Base-by-base conservation (phyloP, 345 rosid species). In the Gossypium arboreum region DNA sequence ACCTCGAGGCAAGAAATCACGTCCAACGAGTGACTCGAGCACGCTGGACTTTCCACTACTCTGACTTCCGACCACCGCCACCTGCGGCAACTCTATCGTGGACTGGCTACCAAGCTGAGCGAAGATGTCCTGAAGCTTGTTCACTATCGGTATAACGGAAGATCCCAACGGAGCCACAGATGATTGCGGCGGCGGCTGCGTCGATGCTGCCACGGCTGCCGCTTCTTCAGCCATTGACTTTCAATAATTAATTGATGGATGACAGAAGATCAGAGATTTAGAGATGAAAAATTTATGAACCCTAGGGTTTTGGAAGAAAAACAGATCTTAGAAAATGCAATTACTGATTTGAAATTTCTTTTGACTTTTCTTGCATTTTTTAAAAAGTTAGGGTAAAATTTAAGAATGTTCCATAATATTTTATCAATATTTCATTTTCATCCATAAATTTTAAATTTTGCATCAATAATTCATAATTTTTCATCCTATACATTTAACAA, bases 41-140 rank as follows among this genome's bases (percentile, higher is more conserved):
- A 96, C 99, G 86, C 98, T 93, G 17, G 98, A 93, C 86, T 96
- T 96, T 34, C 99, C 99, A 79, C 99, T 96, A 81, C 98, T 93
- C 83, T 96, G 99, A 79, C 97, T 93, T 0, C 99, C 99, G 16
- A 96, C 97, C 52, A 93, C 99, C 22, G 97, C 97, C 66, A 96
- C 99, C 81, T 96, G 99, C 78, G 99, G 99, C 60, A 96, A 91
- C 84, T 89, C 95, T 80, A 96, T 93, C 61, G 92, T 85, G 48
- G 97, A 90, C 68, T 93, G 97, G 79, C 88, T 90, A 47, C 98
- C 99, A 0, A 96, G 89, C 85, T 96, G 94, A 9, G 97, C 94
- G 77, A 96, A 92, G 75, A 96, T 96, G 78, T 96, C 99, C 70
- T 92, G 99, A 1, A 96, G 88, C 88, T 92, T 96, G 76, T 96